phyloP scores from a whole-genome alignment of 106 monocot species.

The Dendrobium chrysotoxum region DNA sequence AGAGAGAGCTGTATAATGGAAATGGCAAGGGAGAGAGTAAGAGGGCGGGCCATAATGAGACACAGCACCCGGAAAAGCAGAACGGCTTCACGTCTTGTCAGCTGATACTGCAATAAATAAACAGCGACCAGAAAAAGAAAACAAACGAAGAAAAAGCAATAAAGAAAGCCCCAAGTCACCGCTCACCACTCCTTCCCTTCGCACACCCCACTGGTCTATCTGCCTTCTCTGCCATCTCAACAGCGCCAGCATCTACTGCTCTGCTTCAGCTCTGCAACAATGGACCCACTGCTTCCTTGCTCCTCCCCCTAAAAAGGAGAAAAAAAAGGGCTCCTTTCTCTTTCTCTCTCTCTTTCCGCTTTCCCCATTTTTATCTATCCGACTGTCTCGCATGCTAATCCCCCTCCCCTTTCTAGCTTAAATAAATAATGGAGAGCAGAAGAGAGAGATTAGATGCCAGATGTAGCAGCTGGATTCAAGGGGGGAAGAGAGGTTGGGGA shows the following conservation, averaged over 20 bases:
- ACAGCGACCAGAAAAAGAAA: constrained; percentile 4
- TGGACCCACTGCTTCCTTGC: constrained; percentile 3
- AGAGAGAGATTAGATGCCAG: background rate
- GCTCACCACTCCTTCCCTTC: background rate
- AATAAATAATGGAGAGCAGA: constrained; percentile 13
- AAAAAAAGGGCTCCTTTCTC: background rate
- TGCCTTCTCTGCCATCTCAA: constrained; percentile 1
- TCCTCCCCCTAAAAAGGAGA: background rate
- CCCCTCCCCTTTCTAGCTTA: background rate
- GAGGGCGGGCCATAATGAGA: constrained; percentile 6
- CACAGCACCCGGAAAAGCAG: constrained; percentile 25
- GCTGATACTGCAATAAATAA: constrained; percentile 17
- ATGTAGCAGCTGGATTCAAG: constrained; percentile 20
- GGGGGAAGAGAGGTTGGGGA: constrained; percentile 4
- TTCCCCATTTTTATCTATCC: constrained; percentile 2
- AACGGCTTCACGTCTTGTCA: constrained; percentile 22
- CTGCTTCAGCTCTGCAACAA: constrained; percentile 5
- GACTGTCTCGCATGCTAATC: constrained; percentile 3
- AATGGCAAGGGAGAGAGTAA: background rate
- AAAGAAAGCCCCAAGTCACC: constrained; percentile 4
- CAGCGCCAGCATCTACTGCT: constrained; percentile 10
- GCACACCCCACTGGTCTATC: background rate
- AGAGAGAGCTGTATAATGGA: background rate
- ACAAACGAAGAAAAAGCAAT: constrained; percentile 3
- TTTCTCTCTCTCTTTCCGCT: background rate